These are phyloP conservation scores for Hypsizygus ulmarius DNA, from an alignment of 1,284 basidiomycete genomes.

Conservation along the genomic window DNA sequence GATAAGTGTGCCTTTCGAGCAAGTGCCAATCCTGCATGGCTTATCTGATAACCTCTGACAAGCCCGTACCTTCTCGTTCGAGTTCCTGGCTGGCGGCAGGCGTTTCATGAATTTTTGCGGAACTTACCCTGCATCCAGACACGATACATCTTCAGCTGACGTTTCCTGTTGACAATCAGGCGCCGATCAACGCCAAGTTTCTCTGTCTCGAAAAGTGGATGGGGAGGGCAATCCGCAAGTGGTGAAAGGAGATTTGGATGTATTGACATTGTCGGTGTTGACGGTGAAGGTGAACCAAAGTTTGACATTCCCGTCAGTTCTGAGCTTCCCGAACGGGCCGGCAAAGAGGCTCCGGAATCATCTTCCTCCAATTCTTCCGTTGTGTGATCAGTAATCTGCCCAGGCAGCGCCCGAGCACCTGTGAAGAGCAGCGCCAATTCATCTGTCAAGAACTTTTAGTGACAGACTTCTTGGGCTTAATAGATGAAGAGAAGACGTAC, in stretches of 20 bases:
- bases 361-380: conserved; percentile 41
- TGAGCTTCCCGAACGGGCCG: conserved; percentile 9
- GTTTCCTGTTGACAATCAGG: conserved; percentile 88
- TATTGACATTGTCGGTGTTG: conserved; percentile 21
- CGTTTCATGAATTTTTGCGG: conserved; percentile 39
- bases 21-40: too few relatives aligned
- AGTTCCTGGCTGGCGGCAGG: background rate
- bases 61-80: background rate
- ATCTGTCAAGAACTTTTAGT: conserved; percentile 43
- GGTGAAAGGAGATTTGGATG: conserved; percentile 44
- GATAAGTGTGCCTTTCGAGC: too few relatives aligned
- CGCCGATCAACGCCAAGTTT: conserved; percentile 87
- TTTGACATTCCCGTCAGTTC: background rate
- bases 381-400: conserved; percentile 26
- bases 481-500: conserved; percentile 34
- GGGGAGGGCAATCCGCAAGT: conserved; percentile 29
- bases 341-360: conserved; percentile 7
- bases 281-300: background rate
- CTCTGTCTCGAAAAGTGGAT: conserved; percentile 65
- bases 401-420: conserved; percentile 45
- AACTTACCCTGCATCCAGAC: conserved; percentile 95
- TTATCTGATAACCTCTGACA: background rate
- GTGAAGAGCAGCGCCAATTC: conserved; percentile 82
- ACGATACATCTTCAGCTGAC: conserved; percentile 93
- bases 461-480: background rate